Base-by-base conservation (phyloP, 2,329 filamentous ascomycete species). In the Exophiala dermatitidis region DNA sequence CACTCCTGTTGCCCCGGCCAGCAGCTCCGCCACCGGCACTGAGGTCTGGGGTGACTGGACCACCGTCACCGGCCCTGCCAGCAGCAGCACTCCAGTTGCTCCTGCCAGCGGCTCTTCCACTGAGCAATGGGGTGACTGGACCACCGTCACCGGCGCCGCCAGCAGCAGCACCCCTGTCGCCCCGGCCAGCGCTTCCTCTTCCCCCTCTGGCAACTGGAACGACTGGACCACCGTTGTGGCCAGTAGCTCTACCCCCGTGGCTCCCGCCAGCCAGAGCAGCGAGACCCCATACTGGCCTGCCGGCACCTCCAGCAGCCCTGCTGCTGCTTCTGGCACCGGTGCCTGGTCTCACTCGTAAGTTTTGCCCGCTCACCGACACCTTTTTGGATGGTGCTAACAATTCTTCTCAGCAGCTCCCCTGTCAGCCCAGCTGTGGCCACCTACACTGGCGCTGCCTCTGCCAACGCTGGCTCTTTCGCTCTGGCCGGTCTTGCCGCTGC, bases 381-480 rank as follows among this genome's bases (percentile, higher is more conserved):
- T n/a, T 6, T 32, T n/a, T 10, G 32, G 3, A 46, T 4, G 29
- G 26, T 36, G 48, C 58, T 63, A 59, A 61, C 32, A 6, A 37
- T 41, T 55, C 48, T 48, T 41, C 38, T 9, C 38, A 50, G 47
- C 30, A 5, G 41, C 47, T 52, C 54, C 34, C 19, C 37, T 10
- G 58, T 54, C 40, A 50, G 54, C 32, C 59, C 60, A 26, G 38
- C 38, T 28, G 38, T 34, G 48, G 51, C 60, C 51, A 56, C 56
- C 45, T 67, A 52, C 61, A 65, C 64, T 52, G 64, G 64, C 63
- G 66, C 64, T 46, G 66, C 64, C 53, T 63, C 54, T 58, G 59
- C 57, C 54, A 55, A 66, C 49, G 58, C 61, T 48, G 62, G 60
- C 58, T 65, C 62, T 53, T 58, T 65, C 59, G 63, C 60, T 52